A percentile compares a stretch with the other conserved stretches of the same genome.
phyloP scores from a whole-genome alignment of 2,329 filamentous ascomycete species.

The Colletotrichum tropicale region DNA sequence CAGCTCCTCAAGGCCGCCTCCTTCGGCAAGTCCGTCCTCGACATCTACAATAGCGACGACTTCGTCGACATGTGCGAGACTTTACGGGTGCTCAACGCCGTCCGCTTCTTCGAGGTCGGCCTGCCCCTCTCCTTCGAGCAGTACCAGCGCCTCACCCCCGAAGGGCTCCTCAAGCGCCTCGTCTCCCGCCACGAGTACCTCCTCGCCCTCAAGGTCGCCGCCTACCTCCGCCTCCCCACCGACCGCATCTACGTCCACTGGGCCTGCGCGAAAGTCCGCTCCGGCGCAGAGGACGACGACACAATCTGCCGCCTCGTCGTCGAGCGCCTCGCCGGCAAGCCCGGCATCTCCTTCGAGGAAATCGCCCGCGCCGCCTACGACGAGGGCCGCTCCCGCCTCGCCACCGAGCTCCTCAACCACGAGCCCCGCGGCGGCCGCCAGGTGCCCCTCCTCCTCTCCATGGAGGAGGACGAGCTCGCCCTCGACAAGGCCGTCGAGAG shows the following conservation, averaged over 20 bases:
- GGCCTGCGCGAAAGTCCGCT: constrained; percentile 92
- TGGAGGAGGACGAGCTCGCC: constrained; percentile 95
- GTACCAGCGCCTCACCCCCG: constrained; percentile 87
- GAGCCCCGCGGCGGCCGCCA: constrained; percentile 95
- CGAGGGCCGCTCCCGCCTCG: constrained; percentile 86
- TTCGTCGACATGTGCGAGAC: constrained; percentile 99
- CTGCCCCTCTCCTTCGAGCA: constrained; percentile 92
- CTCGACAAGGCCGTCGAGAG: constrained; percentile 97
- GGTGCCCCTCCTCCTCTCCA: constrained; percentile 88
- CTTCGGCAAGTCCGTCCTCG: constrained; percentile 95
- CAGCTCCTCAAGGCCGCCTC: constrained; percentile 94
- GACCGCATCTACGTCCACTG: constrained; percentile 95
- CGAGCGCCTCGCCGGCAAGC: constrained; percentile 82
- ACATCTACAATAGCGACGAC: constrained; percentile 97
- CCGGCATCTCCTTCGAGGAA: constrained; percentile 92
- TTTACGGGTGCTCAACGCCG: constrained; percentile 88
- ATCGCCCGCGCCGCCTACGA: constrained; percentile 94
- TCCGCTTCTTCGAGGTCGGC: constrained; percentile 89
- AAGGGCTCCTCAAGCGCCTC: constrained; percentile 83
- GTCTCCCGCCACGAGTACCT: constrained; percentile 91
- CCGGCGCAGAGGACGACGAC: constrained; percentile 85
- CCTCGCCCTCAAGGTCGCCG: constrained; percentile 84
- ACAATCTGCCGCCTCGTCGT: constrained; percentile 87
- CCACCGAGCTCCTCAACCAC: constrained; percentile 89
- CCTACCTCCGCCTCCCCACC: constrained; percentile 83